Conservation (phyloP, 306 rosid genomes). For the Potentilla sterilis region DNA sequence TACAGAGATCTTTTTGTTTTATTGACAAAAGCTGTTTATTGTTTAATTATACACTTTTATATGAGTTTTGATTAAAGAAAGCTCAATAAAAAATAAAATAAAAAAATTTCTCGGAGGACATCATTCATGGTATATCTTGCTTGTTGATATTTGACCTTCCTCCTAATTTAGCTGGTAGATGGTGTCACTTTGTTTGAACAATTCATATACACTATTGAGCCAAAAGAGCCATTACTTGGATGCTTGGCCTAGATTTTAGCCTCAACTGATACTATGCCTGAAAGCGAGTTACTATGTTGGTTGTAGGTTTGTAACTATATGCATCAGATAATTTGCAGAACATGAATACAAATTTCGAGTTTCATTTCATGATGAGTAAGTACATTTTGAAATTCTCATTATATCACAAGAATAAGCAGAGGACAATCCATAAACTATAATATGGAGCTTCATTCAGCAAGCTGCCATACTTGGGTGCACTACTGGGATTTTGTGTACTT, state of each 20-base stretch:
- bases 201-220: too few relatives aligned
- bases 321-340: not conserved
- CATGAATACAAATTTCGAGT: not conserved
- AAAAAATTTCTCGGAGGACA: too few relatives aligned
- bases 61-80: too few relatives aligned
- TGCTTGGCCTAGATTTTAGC: not conserved
- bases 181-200: too few relatives aligned
- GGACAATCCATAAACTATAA: not conserved
- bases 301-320: not conserved
- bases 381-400: not conserved
- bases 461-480: not conserved
- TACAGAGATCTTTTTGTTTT: too few relatives aligned
- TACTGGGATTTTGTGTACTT: not conserved
- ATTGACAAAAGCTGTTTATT: too few relatives aligned
- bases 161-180: too few relatives aligned
- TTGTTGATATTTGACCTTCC: too few relatives aligned
- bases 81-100: too few relatives aligned
- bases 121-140: too few relatives aligned
- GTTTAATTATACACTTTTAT: too few relatives aligned
- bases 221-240: too few relatives aligned
- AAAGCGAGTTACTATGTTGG: not conserved
- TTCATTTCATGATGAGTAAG: not conserved
- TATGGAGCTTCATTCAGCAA: not conserved
- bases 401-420: constrained; percentile 7
- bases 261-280: not conserved